These are phyloP conservation scores for Pseudogymnoascus sp. DNA, from an alignment of 2,329 filamentous ascomycete species.

Conservation along the genomic window DNA sequence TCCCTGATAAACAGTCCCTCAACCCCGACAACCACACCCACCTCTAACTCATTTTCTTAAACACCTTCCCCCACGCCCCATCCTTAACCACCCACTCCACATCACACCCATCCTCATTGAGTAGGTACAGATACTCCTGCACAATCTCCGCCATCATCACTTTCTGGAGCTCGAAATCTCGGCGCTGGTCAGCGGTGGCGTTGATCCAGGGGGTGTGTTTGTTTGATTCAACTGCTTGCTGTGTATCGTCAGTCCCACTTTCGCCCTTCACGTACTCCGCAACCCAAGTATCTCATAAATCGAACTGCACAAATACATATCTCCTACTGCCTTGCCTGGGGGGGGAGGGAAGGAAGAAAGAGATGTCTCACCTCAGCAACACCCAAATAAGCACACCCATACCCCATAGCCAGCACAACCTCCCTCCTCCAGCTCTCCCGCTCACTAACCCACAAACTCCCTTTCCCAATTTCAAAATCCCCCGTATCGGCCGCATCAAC, in stretches of 20 bases:
- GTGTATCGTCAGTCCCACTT: neutral
- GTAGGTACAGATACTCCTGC: neutral
- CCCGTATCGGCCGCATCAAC: neutral
- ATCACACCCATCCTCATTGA: neutral
- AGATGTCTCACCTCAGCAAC: slow-evolving; percentile 33
- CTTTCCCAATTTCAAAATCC: neutral
- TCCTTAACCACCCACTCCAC: neutral
- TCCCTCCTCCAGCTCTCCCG: neutral
- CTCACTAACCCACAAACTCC: neutral
- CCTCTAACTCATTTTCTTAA: neutral
- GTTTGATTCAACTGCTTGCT: neutral
- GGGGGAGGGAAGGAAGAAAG: too few species aligned
- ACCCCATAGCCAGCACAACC: neutral
- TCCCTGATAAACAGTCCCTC: too few species aligned
- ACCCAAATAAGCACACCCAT: neutral
- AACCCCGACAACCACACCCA: too few species aligned
- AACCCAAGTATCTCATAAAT: neutral
- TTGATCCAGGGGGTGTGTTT: neutral
- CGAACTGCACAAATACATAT: too few species aligned
- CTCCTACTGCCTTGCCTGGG: too few species aligned
- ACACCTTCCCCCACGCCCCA: neutral
- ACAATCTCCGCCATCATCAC: neutral
- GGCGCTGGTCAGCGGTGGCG: neutral
- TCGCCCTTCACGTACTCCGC: neutral
- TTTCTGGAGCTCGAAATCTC: neutral